Percentiles rank a stretch among this genome's conserved stretches.
These are phyloP conservation scores for Botrytis paeoniae DNA, from an alignment of 2,329 filamentous ascomycete species.

Conservation along the genomic window DNA sequence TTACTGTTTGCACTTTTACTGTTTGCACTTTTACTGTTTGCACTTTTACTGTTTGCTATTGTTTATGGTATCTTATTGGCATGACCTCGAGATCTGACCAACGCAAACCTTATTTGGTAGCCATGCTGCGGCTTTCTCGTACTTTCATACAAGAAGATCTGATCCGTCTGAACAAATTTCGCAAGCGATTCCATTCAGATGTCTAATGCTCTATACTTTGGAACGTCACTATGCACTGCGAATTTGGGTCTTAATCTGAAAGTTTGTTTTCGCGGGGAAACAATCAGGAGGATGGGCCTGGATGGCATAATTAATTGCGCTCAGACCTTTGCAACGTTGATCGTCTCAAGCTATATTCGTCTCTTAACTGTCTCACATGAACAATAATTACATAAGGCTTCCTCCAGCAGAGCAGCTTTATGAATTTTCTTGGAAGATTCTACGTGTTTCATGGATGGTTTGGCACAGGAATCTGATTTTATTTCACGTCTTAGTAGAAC, in stretches of 20 bases:
- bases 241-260: background rate
- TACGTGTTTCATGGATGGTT: constrained; percentile 1
- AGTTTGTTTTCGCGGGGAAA: background rate
- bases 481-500: background rate
- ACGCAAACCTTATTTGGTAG: background rate
- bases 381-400: background rate
- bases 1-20: background rate
- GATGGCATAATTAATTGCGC: background rate
- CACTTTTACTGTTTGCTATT: background rate
- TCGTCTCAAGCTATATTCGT: constrained; percentile 7
- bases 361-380: background rate
- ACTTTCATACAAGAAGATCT: background rate
- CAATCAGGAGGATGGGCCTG: background rate
- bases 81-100: background rate
- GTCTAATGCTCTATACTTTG: background rate
- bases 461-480: background rate
- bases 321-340: background rate
- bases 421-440: background rate
- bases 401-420: background rate
- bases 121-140: background rate
- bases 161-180: no score
- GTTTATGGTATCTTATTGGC: background rate
- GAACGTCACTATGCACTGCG: background rate
- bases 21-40: background rate
- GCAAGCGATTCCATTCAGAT: background rate